Base-by-base conservation (phyloP, 768 basidiomycete genomes). In the Macrolepiota dolichaula region DNA sequence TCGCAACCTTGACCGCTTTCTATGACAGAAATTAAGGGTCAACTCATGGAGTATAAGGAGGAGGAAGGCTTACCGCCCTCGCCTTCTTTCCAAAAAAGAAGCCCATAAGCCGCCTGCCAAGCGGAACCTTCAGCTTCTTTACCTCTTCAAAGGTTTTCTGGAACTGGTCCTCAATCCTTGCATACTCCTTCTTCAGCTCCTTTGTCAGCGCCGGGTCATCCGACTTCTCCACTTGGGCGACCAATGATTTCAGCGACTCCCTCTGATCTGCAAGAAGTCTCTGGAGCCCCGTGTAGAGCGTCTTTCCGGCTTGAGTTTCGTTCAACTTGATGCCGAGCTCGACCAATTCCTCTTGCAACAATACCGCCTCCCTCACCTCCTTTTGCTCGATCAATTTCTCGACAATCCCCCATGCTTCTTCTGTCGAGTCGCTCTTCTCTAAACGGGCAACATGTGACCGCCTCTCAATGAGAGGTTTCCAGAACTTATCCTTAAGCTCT, bases 301-400 rank as follows among this genome's bases (percentile, higher is more conserved):
- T 55, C 46, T 51, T 49, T 7, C 64, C 66, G 10, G 63, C 68
- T 25, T 40, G 56, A 1, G 66, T 67, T 35, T 65, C 64, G 36
- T 54, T 55, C 1, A 65, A 49, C 2, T 47, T 37, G 24, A 42
- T 57, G 0, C 50, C 46, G 7, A 64, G 25, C 11, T 64, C 63
- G 13, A 67, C 66, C 19, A 69, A 46, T 51, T 69, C 69, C 42
- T 58, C 55, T 38, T 71, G 70, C 6, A 71, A 57, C 15, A 55
- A 55, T 17, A 65, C 58, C 7, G 61, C 50, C 10, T 59, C 32
- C 1, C 44, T 29, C 15, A 29, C 24, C 12, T 47, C 36, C 12
- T 63, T 19, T 12, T 57, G 22, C 13, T 27, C 29, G 29, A 68
- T 12, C 22, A 70, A n/a, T 17, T 51, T 27, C 2, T 65, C 51